A percentile compares a stretch with the other conserved stretches of the same genome.
Evolutionary conservation across 148 eudicot genomes (phyloP).

Genomic region (Rhododendron kiyosumense): DNA sequence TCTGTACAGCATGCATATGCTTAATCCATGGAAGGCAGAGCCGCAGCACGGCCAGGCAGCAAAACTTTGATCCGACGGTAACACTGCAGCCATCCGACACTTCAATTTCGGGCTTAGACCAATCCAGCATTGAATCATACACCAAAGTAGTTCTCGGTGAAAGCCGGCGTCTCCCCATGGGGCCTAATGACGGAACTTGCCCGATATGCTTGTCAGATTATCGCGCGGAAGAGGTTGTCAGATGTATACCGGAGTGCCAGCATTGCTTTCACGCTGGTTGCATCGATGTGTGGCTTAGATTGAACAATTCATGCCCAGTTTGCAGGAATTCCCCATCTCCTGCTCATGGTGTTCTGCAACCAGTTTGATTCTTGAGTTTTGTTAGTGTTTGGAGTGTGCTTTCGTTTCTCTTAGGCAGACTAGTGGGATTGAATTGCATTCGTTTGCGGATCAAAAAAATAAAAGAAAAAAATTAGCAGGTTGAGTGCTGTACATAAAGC

Average conservation of each 20-base stretch:
- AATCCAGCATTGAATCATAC: constrained; percentile 73
- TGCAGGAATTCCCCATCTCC: constrained; percentile 61
- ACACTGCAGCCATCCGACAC: constrained; percentile 23
- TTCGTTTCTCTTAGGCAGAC: background rate
- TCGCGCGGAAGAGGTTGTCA: constrained; percentile 47
- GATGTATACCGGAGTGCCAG: constrained; percentile 68
- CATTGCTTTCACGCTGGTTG: constrained; percentile 91
- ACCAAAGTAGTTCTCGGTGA: constrained; percentile 66
- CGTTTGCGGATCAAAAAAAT: background rate
- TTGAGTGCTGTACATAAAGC: background rate
- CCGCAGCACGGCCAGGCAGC: background rate
- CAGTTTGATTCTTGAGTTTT: background rate
- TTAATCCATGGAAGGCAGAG: background rate
- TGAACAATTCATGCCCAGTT: constrained; percentile 67
- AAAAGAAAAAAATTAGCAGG: background rate
- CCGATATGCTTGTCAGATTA: constrained; percentile 81
- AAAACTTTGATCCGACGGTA: background rate
- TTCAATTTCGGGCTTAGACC: constrained; percentile 49
- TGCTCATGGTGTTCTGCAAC: constrained; percentile 2
- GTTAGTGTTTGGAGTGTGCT: background rate
- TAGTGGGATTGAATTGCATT: background rate
- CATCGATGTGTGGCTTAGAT: constrained; percentile 71
- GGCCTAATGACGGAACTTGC: constrained; percentile 53
- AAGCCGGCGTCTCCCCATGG: constrained; percentile 64
- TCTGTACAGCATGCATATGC: constrained; percentile 35